Conservation (phyloP, 345 rosid species). For the Pseudoturritis turrita region DNA sequence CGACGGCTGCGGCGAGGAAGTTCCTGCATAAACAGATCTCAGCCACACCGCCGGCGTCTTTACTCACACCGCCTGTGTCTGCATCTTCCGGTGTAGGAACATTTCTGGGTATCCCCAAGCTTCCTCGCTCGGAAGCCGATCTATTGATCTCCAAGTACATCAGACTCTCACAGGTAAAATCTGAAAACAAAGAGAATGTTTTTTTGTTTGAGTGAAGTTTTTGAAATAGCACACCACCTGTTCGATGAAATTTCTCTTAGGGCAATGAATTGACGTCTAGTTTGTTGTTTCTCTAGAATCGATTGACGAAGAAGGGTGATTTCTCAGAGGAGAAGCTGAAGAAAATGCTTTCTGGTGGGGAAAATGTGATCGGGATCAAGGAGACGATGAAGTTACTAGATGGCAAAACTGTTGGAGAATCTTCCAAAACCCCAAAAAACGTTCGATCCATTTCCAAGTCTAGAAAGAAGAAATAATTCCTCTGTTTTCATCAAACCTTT, state of each 20-base stretch:
- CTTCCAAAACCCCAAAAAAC: background rate
- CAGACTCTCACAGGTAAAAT: slow-evolving; percentile 20
- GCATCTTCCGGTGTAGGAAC: slow-evolving; percentile 27
- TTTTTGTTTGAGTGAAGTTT: too few relatives aligned
- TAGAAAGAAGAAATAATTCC: background rate
- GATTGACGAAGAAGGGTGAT: slow-evolving; percentile 30
- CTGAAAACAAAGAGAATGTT: too few relatives aligned
- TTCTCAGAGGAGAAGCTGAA: slow-evolving; percentile 18
- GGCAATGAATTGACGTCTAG: background rate
- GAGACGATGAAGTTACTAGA: slow-evolving; percentile 24
- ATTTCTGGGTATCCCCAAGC: slow-evolving; percentile 20
- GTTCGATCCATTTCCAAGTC: background rate
- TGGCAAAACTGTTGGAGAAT: background rate
- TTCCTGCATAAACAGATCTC: background rate
- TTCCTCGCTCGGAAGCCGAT: slow-evolving; percentile 16
- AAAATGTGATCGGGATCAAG: background rate
- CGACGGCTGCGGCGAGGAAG: slow-evolving; percentile 24
- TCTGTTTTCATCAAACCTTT: background rate
- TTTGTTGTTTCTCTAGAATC: slow-evolving; percentile 8
- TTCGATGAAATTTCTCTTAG: slow-evolving; percentile 14
- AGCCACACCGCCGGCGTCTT: background rate
- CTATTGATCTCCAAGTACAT: slow-evolving; percentile 25
- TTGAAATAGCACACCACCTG: slow-evolving; percentile 17
- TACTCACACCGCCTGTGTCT: background rate
- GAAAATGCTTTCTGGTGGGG: slow-evolving; percentile 18